These are phyloP conservation scores for Antitrichia curtipendula DNA, from an alignment of 225 moss, liverwort and hornwort genomes.

Conservation along the genomic window DNA sequence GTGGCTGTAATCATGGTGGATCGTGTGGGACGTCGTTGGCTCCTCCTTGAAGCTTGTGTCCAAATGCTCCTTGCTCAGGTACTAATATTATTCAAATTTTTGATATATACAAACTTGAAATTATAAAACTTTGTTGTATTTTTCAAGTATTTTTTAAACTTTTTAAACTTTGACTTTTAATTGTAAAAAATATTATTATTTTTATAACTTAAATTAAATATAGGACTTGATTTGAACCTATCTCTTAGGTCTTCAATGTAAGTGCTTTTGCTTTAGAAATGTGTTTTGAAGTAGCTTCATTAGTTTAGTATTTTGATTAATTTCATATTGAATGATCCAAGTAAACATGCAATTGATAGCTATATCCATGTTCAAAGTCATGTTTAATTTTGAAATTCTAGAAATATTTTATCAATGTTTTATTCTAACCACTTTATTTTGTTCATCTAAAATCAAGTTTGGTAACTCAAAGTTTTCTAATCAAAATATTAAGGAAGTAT, in stretches of 20 bases:
- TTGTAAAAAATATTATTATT: not conserved
- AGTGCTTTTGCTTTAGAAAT: not conserved
- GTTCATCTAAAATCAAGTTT: not conserved
- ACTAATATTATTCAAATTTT: not conserved
- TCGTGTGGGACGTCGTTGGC: not conserved
- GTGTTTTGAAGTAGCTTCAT: not conserved
- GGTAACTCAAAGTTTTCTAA: no score
- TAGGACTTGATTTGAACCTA: no score
- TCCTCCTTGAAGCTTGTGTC: not conserved
- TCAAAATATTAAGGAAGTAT: not conserved
- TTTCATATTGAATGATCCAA: no score
- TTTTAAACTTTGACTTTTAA: not conserved
- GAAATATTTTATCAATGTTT: not conserved
- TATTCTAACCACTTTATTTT: not conserved
- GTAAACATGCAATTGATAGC: not conserved
- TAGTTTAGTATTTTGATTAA: not conserved
- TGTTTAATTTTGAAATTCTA: not conserved
- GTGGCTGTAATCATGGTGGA: not conserved
- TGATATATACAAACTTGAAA: not conserved
- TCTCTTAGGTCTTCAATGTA: not conserved
- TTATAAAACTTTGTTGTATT: not conserved
- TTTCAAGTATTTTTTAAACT: no score
- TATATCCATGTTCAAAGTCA: not conserved
- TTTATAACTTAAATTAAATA: not conserved
- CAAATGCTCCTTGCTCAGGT: not conserved